These are phyloP conservation scores for Podospora australis DNA, from an alignment of 495 filamentous ascomycete species.

Conservation along the genomic window DNA sequence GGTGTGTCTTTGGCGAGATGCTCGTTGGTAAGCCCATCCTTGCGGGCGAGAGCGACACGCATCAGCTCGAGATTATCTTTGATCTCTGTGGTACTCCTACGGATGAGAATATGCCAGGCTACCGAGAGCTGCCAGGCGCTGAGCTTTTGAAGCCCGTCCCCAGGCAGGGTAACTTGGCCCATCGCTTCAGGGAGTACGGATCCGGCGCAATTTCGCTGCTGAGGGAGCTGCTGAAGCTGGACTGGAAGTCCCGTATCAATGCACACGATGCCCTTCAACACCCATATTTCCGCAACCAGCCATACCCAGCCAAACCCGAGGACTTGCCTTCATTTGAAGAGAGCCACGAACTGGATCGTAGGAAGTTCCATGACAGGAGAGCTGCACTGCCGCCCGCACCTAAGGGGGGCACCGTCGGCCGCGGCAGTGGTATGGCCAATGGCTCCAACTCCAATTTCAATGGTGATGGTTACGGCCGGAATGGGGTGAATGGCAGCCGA, in stretches of 20 bases:
- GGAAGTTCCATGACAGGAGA: slow-evolving; percentile 76
- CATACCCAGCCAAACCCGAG: slow-evolving; percentile 70
- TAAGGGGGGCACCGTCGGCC: slow-evolving; percentile 78
- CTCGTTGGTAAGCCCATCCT: slow-evolving; percentile 90
- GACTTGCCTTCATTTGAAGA: slow-evolving; percentile 88
- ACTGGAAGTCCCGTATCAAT: slow-evolving; percentile 83
- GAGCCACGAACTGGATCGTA: slow-evolving; percentile 89
- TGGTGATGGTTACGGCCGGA: slow-evolving; percentile 35
- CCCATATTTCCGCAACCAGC: slow-evolving; percentile 76
- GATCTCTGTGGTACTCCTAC: slow-evolving; percentile 87
- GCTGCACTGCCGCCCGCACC: slow-evolving; percentile 80
- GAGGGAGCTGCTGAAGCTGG: slow-evolving; percentile 74
- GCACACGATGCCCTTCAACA: slow-evolving; percentile 92
- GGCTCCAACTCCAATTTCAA: slow-evolving; percentile 42
- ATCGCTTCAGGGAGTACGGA: slow-evolving; percentile 63
- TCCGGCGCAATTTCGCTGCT: slow-evolving; percentile 67
- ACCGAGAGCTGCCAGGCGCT: slow-evolving; percentile 71
- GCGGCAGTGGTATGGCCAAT: slow-evolving; percentile 64
- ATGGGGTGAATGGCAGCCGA: slow-evolving; percentile 35
- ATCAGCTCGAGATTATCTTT: slow-evolving; percentile 89
- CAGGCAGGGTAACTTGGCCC: slow-evolving; percentile 57
- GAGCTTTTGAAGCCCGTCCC: slow-evolving; percentile 63
- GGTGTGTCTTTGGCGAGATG: slow-evolving; percentile 98
- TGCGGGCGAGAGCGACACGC: slow-evolving; percentile 76
- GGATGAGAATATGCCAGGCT: slow-evolving; percentile 91